These are phyloP conservation scores for Lecanicillium sp. DNA, from an alignment of 2,329 filamentous ascomycete genomes.

Conservation along the genomic window DNA sequence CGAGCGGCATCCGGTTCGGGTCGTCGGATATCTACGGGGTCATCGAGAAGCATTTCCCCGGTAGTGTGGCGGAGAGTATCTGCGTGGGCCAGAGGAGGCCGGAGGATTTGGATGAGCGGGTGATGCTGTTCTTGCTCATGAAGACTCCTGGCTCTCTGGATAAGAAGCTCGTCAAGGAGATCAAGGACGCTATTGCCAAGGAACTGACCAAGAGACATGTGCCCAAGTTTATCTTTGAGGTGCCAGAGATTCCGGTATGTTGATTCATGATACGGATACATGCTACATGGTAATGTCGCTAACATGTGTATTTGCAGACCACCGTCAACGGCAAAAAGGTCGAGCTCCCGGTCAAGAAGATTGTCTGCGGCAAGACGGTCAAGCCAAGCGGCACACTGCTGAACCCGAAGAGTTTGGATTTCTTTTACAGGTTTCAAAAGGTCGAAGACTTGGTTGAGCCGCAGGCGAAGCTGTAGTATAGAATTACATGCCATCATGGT, in stretches of 20 bases:
- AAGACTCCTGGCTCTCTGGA: slow-evolving; percentile 50
- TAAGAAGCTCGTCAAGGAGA: slow-evolving; percentile 41
- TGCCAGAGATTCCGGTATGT: slow-evolving; percentile 71
- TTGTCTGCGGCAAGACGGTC: slow-evolving; percentile 66
- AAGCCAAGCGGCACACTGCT: slow-evolving; percentile 69
- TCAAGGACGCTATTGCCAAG: slow-evolving; percentile 58
- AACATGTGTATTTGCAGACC: slow-evolving; percentile 40
- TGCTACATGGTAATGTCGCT: not conserved
- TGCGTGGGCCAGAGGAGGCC: slow-evolving; percentile 72
- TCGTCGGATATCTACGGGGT: slow-evolving; percentile 74
- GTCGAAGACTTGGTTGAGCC: slow-evolving; percentile 23
- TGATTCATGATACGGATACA: not conserved
- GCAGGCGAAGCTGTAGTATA: slow-evolving; percentile 22
- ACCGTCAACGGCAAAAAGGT: slow-evolving; percentile 84
- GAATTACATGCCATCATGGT: not conserved
- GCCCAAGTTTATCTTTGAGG: slow-evolving; percentile 71
- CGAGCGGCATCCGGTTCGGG: slow-evolving; percentile 70
- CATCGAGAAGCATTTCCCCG: slow-evolving; percentile 57
- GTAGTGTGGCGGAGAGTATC: slow-evolving; percentile 60
- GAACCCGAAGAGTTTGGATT: slow-evolving; percentile 69
- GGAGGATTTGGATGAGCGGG: slow-evolving; percentile 43
- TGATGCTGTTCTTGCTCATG: slow-evolving; percentile 50
- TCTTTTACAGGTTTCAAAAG: slow-evolving; percentile 63
- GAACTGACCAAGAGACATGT: slow-evolving; percentile 68
- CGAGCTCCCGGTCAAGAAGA: slow-evolving; percentile 76